Evolutionary conservation across 2,329 filamentous ascomycete species (phyloP).

Genomic region (Ophiostoma populinum): DNA sequence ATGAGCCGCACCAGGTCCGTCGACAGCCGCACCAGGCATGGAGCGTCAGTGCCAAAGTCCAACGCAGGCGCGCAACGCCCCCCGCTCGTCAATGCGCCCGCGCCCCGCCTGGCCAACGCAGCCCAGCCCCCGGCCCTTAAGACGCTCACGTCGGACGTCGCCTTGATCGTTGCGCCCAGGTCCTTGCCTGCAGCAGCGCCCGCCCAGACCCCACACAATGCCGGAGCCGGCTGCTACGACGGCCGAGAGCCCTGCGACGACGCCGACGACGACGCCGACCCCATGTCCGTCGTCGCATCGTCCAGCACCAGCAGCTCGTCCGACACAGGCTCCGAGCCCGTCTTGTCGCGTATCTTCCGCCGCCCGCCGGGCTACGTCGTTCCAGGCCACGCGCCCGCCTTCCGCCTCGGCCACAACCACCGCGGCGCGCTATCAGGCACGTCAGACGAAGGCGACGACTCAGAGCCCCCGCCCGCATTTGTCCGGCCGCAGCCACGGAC

Average conservation of each 20-base stretch:
- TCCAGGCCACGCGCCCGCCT: too few species aligned
- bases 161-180: background rate
- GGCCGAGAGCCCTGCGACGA: too few species aligned
- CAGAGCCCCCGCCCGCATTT: conserved; percentile 39
- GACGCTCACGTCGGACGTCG: background rate
- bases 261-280: conserved; percentile 15
- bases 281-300: conserved; percentile 24
- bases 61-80: too few species aligned
- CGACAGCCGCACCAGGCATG: conserved; percentile 14
- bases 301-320: conserved; percentile 17
- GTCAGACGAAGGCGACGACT: conserved; percentile 31
- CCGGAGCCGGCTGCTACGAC: too few species aligned
- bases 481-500: conserved; percentile 17
- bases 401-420: too few species aligned
- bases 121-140: conserved; percentile 20
- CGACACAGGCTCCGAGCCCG: conserved; percentile 28
- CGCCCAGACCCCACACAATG: too few species aligned
- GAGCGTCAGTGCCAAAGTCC: too few species aligned
- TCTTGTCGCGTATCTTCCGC: conserved; percentile 41
- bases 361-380: conserved; percentile 40
- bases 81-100: too few species aligned
- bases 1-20: conserved; percentile 35
- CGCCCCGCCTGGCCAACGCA: too few species aligned
- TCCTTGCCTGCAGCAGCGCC: conserved; percentile 8
- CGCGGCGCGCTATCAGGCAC: conserved; percentile 8